These are phyloP conservation scores for Quambalaria eucalypti DNA, from an alignment of 1,284 basidiomycete genomes.

Conservation along the genomic window DNA sequence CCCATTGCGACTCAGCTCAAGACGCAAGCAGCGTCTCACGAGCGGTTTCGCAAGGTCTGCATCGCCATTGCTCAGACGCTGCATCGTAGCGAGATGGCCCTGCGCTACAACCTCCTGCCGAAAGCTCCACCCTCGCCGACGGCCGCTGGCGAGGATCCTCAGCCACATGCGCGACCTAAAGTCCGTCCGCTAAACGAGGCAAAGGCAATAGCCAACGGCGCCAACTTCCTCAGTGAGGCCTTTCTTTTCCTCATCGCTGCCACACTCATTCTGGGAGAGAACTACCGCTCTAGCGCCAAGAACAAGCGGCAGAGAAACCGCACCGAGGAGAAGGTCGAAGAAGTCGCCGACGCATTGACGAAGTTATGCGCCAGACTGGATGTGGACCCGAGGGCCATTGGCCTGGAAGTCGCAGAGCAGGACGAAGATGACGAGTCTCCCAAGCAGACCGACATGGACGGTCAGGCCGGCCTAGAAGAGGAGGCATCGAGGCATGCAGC, in stretches of 20 bases:
- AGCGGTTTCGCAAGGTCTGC: constrained; percentile 37
- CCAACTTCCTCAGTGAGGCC: constrained; percentile 40
- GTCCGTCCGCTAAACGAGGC: constrained; percentile 43
- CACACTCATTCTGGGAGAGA: constrained; percentile 39
- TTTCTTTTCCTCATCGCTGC: constrained; percentile 43
- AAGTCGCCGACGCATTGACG: constrained; percentile 9
- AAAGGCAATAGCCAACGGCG: constrained; percentile 37
- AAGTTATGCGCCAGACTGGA: constrained; percentile 10
- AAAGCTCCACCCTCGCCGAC: constrained; percentile 1
- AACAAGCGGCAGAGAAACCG: constrained; percentile 34
- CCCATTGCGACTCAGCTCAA: constrained; percentile 44
- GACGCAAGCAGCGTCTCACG: constrained; percentile 37
- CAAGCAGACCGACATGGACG: not conserved
- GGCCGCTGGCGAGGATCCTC: not conserved
- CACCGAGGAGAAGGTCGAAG: constrained; percentile 28
- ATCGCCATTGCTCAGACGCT: constrained; percentile 36
- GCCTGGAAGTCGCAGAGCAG: not conserved
- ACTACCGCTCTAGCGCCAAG: constrained; percentile 32
- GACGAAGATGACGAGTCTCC: not conserved
- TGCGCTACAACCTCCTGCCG: constrained; percentile 33
- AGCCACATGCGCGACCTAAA: constrained; percentile 16
- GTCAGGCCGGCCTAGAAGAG: not conserved
- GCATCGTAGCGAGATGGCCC: constrained; percentile 38
- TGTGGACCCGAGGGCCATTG: constrained; percentile 9
- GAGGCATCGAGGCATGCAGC: not conserved